These are phyloP conservation scores for Phyllosticta capitalensis DNA, from an alignment of 2,329 filamentous ascomycete species.

Conservation along the genomic window DNA sequence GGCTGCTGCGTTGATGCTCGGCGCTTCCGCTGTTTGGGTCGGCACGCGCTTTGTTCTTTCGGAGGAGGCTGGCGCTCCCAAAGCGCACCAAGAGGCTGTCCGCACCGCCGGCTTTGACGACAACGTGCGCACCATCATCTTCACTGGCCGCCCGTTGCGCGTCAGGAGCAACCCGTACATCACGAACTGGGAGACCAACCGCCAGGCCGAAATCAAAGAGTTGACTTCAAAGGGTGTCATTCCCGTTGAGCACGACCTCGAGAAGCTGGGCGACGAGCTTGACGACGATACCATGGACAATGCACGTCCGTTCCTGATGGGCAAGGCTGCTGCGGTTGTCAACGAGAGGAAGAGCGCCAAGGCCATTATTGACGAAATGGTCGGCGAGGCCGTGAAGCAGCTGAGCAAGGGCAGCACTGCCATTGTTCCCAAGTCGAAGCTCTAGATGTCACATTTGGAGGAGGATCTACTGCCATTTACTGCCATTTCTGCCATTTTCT, in stretches of 20 bases:
- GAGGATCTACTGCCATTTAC: not conserved
- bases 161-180: constrained; percentile 94
- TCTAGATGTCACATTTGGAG: constrained; percentile 14
- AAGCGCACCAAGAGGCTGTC: constrained; percentile 92
- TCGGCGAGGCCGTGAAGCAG: constrained; percentile 65
- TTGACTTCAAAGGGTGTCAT: constrained; percentile 82
- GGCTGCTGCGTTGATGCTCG: constrained; percentile 85
- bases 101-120: constrained; percentile 87
- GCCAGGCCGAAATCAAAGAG: constrained; percentile 80
- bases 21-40: constrained; percentile 88
- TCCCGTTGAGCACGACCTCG: constrained; percentile 88
- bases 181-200: constrained; percentile 90
- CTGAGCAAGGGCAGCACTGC: constrained; percentile 59
- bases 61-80: constrained; percentile 88
- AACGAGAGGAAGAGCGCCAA: constrained; percentile 89
- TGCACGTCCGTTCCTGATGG: constrained; percentile 87
- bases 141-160: constrained; percentile 89
- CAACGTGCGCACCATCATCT: constrained; percentile 95
- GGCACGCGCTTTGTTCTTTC: constrained; percentile 91
- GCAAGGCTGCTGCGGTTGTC: constrained; percentile 87
- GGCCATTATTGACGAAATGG: constrained; percentile 89
- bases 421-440: constrained; percentile 36
- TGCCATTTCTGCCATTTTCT: not conserved
- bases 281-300: constrained; percentile 86
- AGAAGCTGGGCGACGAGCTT: constrained; percentile 58